Evolutionary conservation across 768 basidiomycete genomes (phyloP), one percentile per base, ranked within the genome.

Genomic region (Pisolithus microcarpus): DNA sequence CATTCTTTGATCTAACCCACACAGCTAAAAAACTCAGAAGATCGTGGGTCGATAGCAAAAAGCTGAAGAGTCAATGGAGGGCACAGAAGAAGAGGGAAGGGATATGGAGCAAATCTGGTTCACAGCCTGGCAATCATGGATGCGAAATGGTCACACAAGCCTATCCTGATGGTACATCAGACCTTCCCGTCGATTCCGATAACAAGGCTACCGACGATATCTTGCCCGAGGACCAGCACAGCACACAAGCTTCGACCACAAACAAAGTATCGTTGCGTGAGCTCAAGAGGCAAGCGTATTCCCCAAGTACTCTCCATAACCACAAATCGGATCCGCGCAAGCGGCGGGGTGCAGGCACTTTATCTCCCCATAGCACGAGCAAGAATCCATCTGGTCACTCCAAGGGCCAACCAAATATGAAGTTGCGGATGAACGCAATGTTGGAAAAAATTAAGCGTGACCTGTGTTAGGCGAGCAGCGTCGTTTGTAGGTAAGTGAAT

Each of bases 401-500:
- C 10, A 57, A 65, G 26, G 71, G 78, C 4, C 80, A 82, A 58
- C 81, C 81, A n/a, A 74, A 80, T 62, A 93, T 95, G 91, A 87
- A 85, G 60, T 68, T 87, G 45, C 82, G 91, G 46, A 94, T 95
- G 90, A 80, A 82, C 54, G 83, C 79, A 26, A 75, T 95, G 75
- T 76, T 95, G 52, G 88, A 91, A 65, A 84, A 85, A 68, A 92
- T 95, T 57, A 86, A 88, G 65, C 78, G 76, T 44, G 77, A 84
- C 59, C 64, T 69, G 37, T 61, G 69, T 49, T 81, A 64, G 28
- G 8, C 21, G 48, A 28, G n/a, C 53, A 51, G 24, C 10, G 60
- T 50, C 26, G 38, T 42, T 51, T 9, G 21, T 38, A 43, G 24
- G 8, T 3, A 26, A 45, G 18, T 2, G 30, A n/a, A 18, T 7